Percentiles rank a stretch among this genome's conserved stretches.
phyloP scores from a whole-genome alignment of 257 asterid species.

The Forsythia suspensa region DNA sequence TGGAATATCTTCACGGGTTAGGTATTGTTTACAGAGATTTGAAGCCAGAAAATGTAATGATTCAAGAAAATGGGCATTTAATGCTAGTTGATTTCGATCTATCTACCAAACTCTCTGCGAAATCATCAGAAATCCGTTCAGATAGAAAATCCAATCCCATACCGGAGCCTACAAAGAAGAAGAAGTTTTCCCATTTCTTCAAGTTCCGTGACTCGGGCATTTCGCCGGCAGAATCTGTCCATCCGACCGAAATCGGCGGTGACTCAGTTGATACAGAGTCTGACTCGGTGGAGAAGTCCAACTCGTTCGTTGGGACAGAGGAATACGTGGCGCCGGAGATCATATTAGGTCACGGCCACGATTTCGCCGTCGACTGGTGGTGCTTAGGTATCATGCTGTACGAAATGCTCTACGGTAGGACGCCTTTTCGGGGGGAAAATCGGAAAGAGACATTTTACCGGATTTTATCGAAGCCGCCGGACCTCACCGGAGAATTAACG shows the following conservation, averaged over 20 bases:
- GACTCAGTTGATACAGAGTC: slow-evolving; percentile 38
- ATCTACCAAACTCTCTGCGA: slow-evolving; percentile 65
- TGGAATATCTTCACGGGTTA: slow-evolving; percentile 78
- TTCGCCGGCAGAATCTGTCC: slow-evolving; percentile 47
- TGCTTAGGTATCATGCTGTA: slow-evolving; percentile 78
- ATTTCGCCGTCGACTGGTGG: slow-evolving; percentile 98
- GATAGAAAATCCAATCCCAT: background rate
- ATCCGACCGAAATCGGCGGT: slow-evolving; percentile 35
- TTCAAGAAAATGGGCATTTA: slow-evolving; percentile 82
- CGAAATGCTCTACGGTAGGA: slow-evolving; percentile 50
- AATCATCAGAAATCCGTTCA: slow-evolving; percentile 45
- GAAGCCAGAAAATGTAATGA: slow-evolving; percentile 96
- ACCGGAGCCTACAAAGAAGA: slow-evolving; percentile 12
- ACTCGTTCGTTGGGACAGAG: slow-evolving; percentile 97
- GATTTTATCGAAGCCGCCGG: slow-evolving; percentile 47
- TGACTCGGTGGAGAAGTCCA: slow-evolving; percentile 36
- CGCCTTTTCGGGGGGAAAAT: slow-evolving; percentile 72
- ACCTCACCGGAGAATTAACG: slow-evolving; percentile 73
- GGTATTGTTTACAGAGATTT: slow-evolving; percentile 93
- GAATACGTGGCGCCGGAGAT: slow-evolving; percentile 97
- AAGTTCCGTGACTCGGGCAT: slow-evolving; percentile 51
- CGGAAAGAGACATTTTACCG: slow-evolving; percentile 77
- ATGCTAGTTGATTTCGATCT: slow-evolving; percentile 97
- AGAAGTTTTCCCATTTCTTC: slow-evolving; percentile 29
- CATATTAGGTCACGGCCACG: slow-evolving; percentile 82